Base-by-base conservation (phyloP, 1,139 yeast genomes). In the Suhomyces maxii region DNA sequence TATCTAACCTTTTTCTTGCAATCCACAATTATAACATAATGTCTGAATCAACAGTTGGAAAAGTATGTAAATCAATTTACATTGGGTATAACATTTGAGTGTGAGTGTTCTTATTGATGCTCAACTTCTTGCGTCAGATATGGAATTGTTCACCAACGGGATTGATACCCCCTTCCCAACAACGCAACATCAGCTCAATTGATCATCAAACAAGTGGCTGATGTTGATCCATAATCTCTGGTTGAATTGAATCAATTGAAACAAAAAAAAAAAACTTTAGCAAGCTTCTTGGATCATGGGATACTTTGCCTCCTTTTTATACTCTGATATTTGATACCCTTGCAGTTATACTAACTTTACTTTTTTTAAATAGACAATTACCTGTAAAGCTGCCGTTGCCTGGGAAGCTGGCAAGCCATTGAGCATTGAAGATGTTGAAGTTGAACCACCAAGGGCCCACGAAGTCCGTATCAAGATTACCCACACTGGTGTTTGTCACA, bases 401-500 rank as follows among this genome's bases (percentile, higher is more conserved):
- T 93, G 98, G 95, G 96, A 86, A 67, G 95, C 98, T 32, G 85
- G 80, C 39, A 82, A 89, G 68, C 97, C 96, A 49, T 78, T 93
- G 59, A 61, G 83, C 40, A 79, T 93, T 52, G 99, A 95, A 71
- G 89, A 87, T 49, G 78, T 93, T 55, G 91, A 86, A 64, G 99
- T 95, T 39, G 85, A 80, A 30, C 89, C 99, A 33, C 99, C 99
- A 57, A 86, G 82, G 66, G 97, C 97, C 41, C 97, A 93, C 65
- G 99, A 93, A 73, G 98, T 93, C 44, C 86, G 99, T 68, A 88
- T 93, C 69, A 87, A 89, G 72, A 73, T 93, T 51, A 76, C 77
- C 45, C 80, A 87, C 73, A 88, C 97, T 36, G 99, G 98, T 65
- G 96, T 93, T 40, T 93, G 99, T 69, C 99, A 93, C 76, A 93